Percentiles rank a stretch among this genome's conserved stretches.
Conservation (phyloP, 345 rosid species). For the Pistacia atlantica region DNA sequence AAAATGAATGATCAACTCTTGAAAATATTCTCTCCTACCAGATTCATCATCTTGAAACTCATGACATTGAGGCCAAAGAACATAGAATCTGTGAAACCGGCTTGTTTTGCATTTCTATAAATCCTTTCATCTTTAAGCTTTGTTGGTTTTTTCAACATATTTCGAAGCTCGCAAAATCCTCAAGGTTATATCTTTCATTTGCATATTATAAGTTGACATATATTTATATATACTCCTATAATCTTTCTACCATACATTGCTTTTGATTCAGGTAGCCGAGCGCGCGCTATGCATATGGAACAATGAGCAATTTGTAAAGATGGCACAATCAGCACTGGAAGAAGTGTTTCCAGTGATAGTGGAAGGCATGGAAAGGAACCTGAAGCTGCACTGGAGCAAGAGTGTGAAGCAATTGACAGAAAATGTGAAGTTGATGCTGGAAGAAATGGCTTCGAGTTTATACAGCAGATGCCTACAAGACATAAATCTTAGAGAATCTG, state of each 20-base stretch:
- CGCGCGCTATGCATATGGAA: slow-evolving; percentile 65
- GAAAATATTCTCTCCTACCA: too few species aligned
- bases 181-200: too few species aligned
- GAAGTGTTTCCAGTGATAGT: slow-evolving; percentile 60
- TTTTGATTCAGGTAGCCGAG: slow-evolving; percentile 51
- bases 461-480: slow-evolving; percentile 40
- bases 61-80: too few species aligned
- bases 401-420: slow-evolving; percentile 61
- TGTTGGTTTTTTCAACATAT: too few species aligned
- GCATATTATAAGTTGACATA: too few species aligned
- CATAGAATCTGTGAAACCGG: too few species aligned
- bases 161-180: too few species aligned
- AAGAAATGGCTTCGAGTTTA: slow-evolving; percentile 49
- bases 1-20: too few species aligned
- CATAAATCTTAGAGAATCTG: slow-evolving; percentile 27
- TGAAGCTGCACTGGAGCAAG: slow-evolving; percentile 64
- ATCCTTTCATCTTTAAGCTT: too few species aligned
- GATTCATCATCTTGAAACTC: too few species aligned
- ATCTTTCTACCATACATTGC: background rate
- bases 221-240: background rate
- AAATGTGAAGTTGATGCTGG: slow-evolving; percentile 53
- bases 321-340: slow-evolving; percentile 48
- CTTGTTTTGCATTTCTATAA: too few species aligned
- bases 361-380: slow-evolving; percentile 62
- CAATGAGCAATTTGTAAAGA: slow-evolving; percentile 64